A percentile compares a stretch with the other conserved stretches of the same genome.
These are phyloP conservation scores for Neltuma alba DNA, from an alignment of 306 rosid species.

Conservation along the genomic window DNA sequence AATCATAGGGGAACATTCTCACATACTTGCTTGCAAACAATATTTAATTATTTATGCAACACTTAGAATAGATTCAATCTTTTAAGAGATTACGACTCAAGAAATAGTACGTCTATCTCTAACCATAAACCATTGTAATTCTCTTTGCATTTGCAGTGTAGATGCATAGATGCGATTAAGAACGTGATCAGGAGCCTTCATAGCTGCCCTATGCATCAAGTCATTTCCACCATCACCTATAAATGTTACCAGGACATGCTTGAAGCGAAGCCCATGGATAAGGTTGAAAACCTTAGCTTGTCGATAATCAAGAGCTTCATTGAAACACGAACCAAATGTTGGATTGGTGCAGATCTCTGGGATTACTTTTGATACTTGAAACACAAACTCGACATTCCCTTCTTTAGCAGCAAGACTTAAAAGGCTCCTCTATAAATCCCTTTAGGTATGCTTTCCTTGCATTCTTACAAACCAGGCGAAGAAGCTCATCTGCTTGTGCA, in stretches of 20 bases:
- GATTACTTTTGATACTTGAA: neutral
- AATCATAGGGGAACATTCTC: too few species aligned
- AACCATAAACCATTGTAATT: conserved; percentile 23
- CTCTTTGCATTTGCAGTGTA: neutral
- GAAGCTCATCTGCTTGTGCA: neutral
- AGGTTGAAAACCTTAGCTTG: conserved; percentile 23
- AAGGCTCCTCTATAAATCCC: neutral
- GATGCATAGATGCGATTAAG: conserved; percentile 17
- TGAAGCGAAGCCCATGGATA: neutral
- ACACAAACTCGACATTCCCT: neutral
- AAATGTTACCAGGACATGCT: neutral
- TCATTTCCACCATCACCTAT: accelerated
- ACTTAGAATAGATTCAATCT: too few species aligned
- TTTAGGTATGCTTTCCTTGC: neutral
- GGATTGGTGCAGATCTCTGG: neutral
- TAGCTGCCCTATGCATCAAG: conserved; percentile 25
- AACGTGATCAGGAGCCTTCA: neutral
- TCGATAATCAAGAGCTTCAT: too few species aligned
- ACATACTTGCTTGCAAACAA: too few species aligned
- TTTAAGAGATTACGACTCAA: too few species aligned
- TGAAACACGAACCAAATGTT: neutral
- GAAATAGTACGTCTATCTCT: neutral
- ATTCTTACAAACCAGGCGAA: neutral
- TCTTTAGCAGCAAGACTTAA: neutral
- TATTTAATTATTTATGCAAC: too few species aligned